phyloP scores from a whole-genome alignment of 192 early-diverging fungal genomes.

The Podila verticillata region DNA sequence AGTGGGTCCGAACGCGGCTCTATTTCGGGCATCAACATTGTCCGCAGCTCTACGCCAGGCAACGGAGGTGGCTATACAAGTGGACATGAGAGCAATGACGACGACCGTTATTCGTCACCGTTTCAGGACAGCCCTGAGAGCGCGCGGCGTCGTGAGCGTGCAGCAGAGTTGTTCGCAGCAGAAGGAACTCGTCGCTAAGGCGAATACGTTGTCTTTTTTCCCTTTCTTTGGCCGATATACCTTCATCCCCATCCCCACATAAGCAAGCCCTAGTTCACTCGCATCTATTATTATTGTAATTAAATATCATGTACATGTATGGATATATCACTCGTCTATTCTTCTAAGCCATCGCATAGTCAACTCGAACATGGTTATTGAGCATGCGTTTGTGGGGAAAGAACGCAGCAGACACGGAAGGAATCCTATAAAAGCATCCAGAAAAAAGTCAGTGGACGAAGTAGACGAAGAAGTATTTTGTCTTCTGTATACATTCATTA shows the following conservation, averaged over 20 bases:
- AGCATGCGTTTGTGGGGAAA: slow-evolving; percentile 95
- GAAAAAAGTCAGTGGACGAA: no score
- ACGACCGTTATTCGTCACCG: slow-evolving; percentile 6
- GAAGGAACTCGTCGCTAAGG: slow-evolving; percentile 24
- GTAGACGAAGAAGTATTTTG: no score
- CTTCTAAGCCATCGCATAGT: slow-evolving; percentile 58
- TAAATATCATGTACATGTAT: slow-evolving; percentile 1
- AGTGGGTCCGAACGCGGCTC: slow-evolving; percentile 30
- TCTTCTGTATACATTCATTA: no score
- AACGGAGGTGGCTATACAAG: neutral
- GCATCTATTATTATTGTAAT: neutral
- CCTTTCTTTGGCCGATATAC: neutral
- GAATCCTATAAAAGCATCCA: slow-evolving; percentile 64
- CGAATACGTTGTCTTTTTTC: neutral
- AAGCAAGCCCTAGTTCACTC: no score
- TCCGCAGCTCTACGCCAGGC: neutral
- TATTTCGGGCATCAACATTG: slow-evolving; percentile 7
- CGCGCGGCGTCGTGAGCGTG: slow-evolving; percentile 32
- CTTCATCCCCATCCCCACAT: neutral
- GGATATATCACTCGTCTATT: slow-evolving; percentile 28
- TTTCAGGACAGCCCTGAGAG: slow-evolving; percentile 27
- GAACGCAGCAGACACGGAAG: slow-evolving; percentile 88
- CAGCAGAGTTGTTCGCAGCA: slow-evolving; percentile 40
- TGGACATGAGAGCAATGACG: slow-evolving; percentile 12
- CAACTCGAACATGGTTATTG: slow-evolving; percentile 90